Percentiles rank a stretch among this genome's conserved stretches.
phyloP scores from a whole-genome alignment of 345 rosid genomes.

The Acer yangbiense region DNA sequence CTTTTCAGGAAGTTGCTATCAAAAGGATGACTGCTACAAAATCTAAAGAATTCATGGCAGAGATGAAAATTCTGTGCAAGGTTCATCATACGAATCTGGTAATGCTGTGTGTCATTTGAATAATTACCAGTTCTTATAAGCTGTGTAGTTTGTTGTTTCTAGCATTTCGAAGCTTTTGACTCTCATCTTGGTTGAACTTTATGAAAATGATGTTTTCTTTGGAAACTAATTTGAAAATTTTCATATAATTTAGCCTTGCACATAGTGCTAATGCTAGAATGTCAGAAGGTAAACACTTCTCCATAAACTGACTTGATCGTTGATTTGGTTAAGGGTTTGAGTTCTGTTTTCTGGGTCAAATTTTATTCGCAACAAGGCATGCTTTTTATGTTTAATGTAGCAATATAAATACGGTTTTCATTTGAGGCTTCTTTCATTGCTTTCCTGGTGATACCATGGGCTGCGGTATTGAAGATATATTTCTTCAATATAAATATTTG shows the following conservation, averaged over 20 bases:
- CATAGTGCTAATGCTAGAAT: background rate
- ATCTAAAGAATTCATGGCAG: slow-evolving; percentile 91
- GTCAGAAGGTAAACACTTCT: background rate
- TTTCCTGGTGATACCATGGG: background rate
- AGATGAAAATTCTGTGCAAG: slow-evolving; percentile 91
- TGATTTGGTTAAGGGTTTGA: background rate
- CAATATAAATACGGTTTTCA: background rate
- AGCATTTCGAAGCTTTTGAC: slow-evolving; percentile 34
- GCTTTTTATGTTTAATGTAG: background rate
- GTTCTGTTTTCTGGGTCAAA: background rate
- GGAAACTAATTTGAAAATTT: background rate
- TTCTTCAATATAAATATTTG: background rate
- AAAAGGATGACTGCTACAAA: slow-evolving; percentile 95
- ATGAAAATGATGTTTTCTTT: background rate
- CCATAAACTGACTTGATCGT: background rate
- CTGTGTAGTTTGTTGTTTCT: slow-evolving; percentile 7
- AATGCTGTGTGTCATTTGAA: slow-evolving; percentile 26
- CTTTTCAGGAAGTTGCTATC: slow-evolving; percentile 78
- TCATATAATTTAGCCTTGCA: background rate
- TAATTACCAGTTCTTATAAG: slow-evolving; percentile 1
- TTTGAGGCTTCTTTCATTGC: too few species aligned
- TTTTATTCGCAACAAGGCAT: background rate
- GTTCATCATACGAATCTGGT: slow-evolving; percentile 98
- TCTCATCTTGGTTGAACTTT: slow-evolving; percentile 33
- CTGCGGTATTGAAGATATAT: background rate